Base-by-base conservation (phyloP, 345 rosid species). In the Eucalyptus camaldulensis region DNA sequence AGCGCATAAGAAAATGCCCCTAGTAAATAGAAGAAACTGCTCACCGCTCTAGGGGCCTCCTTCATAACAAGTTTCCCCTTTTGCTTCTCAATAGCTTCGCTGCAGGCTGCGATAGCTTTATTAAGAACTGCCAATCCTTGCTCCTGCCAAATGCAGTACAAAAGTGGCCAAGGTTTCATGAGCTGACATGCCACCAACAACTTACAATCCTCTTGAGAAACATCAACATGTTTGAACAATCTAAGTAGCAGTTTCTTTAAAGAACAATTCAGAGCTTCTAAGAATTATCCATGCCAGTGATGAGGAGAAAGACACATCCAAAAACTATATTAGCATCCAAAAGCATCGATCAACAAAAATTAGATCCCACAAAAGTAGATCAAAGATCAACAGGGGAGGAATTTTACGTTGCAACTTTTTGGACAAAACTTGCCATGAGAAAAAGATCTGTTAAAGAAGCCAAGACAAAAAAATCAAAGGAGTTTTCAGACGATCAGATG, bases 11-110 rank as follows among this genome's bases (percentile, higher is more conserved):
- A 29, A 43, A 2, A 58, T 54, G 89, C 17, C 25, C 69, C 27
- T 7, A 33, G 69, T 4, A 86, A 25, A 62, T 45, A 60, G 80
- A 89, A 24, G 87, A 90, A 88, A 33, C 44, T 88, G 93, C 98
- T 94, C 91, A 98, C 99, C 27, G 98, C 99, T 96, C 99, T 94
- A 8, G 99, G 96, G 51, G 92, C 94, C 90, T 98, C 99, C 93
- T 98, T 96, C 88, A 97, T 96, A 40, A 83, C 85, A 86, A 98
- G 99, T 92, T 95, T 98, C 62, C 99, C 99, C 92, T 94, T 98
- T 91, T 98, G 98, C 88, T 90, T 87, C 90, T 95, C 99, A 40
- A 98, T 96, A 49, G 95, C 91, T 90, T 95, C 96, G 53, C 96
- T 96, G 92, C 99, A 97, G 69, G 95, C 99, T 80, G 80, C 54